Percentiles rank a stretch among this genome's conserved stretches.
Evolutionary conservation across 2,329 filamentous ascomycete genomes (phyloP).

Genomic region (Aspergillus pseudoterreus): DNA sequence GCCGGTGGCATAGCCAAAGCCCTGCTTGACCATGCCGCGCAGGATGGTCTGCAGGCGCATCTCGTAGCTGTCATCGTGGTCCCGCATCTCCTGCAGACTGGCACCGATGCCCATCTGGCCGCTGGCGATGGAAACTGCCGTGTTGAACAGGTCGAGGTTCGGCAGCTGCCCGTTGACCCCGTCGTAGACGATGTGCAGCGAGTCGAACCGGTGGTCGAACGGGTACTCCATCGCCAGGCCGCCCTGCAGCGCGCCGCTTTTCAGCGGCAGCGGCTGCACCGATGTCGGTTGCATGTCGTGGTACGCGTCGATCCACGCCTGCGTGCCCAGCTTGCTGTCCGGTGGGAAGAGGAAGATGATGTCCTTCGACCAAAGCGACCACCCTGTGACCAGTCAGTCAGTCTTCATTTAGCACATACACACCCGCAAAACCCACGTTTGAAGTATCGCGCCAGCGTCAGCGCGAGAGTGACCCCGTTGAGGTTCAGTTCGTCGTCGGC

Average conservation of each 20-base stretch:
- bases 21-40: conserved; percentile 88
- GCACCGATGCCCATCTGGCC: conserved; percentile 89
- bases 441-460: conserved; percentile 91
- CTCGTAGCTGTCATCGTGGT: conserved; percentile 70
- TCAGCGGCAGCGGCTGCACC: conserved; percentile 76
- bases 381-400: conserved; percentile 51
- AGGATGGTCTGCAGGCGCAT: conserved; percentile 85
- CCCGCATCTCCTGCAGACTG: conserved; percentile 80
- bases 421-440: conserved; percentile 56
- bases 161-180: conserved; percentile 93
- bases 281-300: conserved; percentile 76
- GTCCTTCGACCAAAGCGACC: conserved; percentile 98
- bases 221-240: conserved; percentile 93
- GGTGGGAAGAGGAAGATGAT: conserved; percentile 88
- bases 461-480: conserved; percentile 78
- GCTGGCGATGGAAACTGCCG: conserved; percentile 78
- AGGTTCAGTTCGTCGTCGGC: conserved; percentile 74
- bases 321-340: conserved; percentile 83
- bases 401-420: not conserved
- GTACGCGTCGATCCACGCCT: conserved; percentile 97
- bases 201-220: conserved; percentile 77
- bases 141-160: conserved; percentile 94
- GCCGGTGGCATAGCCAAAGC: conserved; percentile 80
- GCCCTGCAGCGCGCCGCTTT: conserved; percentile 89
- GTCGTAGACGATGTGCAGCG: conserved; percentile 88